Conservation (phyloP, 495 filamentous ascomycete genomes). For the Hypoxylon subgilvum region DNA sequence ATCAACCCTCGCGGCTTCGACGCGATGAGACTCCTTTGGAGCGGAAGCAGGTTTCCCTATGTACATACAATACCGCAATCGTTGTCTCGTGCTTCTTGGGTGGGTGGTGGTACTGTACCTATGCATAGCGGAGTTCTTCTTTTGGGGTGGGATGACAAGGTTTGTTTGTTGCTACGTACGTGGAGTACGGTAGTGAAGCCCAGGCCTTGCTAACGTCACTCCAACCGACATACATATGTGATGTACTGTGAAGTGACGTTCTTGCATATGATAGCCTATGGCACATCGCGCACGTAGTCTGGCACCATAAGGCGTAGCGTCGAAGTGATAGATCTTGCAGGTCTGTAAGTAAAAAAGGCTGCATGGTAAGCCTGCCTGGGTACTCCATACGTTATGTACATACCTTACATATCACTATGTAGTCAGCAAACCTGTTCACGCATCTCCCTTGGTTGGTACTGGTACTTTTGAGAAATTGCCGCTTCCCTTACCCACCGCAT, state of each 20-base stretch:
- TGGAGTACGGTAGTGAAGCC: constrained; percentile 18
- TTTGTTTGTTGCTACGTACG: constrained; percentile 18
- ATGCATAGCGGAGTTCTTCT: constrained; percentile 7
- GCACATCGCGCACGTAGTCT: not conserved
- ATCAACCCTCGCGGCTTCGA: constrained; percentile 21
- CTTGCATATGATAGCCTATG: constrained; percentile 21
- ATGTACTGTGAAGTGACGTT: too few species aligned
- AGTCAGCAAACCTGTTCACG: constrained; percentile 31
- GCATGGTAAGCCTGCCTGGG: constrained; percentile 24
- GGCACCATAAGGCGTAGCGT: constrained; percentile 26
- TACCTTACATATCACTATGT: too few species aligned
- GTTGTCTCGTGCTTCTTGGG: constrained; percentile 10
- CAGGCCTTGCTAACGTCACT: not conserved
- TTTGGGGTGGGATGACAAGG: constrained; percentile 10
- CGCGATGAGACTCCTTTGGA: constrained; percentile 29
- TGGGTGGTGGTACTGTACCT: not conserved
- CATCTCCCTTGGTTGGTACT: constrained; percentile 22
- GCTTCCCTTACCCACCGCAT: constrained; percentile 36
- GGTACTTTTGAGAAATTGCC: constrained; percentile 21
- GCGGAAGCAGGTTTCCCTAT: not conserved
- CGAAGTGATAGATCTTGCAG: constrained; percentile 33
- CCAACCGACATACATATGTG: too few species aligned
- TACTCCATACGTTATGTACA: too few species aligned
- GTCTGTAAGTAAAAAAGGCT: not conserved
- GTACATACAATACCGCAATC: too few species aligned